Base-by-base conservation (phyloP, 805 yeast species). In the Metschnikowia orientalis region DNA sequence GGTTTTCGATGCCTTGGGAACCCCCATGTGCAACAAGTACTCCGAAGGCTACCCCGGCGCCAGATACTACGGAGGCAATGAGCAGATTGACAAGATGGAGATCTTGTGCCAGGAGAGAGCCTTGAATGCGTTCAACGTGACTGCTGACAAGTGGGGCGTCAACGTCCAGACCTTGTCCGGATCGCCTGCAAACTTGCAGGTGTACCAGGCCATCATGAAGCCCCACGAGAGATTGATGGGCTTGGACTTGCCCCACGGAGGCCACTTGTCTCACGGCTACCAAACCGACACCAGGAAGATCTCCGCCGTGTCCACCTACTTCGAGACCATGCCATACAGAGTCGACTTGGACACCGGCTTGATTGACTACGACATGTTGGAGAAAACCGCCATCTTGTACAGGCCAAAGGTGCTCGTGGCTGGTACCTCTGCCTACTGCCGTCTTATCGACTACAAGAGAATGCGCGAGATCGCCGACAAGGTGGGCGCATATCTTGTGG, bases 11-110 rank as follows among this genome's bases (percentile, higher is more conserved):
- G 86, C 95, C 20, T 79, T 90, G 54, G 98, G 98, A 48, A 82
- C 97, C 32, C 95, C 94, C 60, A 87, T 92, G 96, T 85, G 85
- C 62, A 92, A 92, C 79, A 92, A 92, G 73, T 92, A 92, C 71
- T 88, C 97, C 23, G 98, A 92, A 69, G 98, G 98, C 44, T 90
- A 92, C 69, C 98, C 98, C 40, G 97, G 97, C 48, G 97, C 95
- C 44, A 81, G 98, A 65, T 92, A 92, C 73, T 92, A 92, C 61
- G 98, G 98, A 63, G 97, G 97, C 61, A 92, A 92, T 64, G 95
- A 92, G 73, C 81, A 82, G 67, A 92, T 92, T 47, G 98, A 92
- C 70, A 79, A 84, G 63, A 87, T 89, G 59, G 98, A 92, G 70
- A 61, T 75, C 19, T 69, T 92, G 54, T 92, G 98, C 67, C 97